Base-by-base conservation (phyloP, 768 basidiomycete species). In the Antrodiella citrinella region DNA sequence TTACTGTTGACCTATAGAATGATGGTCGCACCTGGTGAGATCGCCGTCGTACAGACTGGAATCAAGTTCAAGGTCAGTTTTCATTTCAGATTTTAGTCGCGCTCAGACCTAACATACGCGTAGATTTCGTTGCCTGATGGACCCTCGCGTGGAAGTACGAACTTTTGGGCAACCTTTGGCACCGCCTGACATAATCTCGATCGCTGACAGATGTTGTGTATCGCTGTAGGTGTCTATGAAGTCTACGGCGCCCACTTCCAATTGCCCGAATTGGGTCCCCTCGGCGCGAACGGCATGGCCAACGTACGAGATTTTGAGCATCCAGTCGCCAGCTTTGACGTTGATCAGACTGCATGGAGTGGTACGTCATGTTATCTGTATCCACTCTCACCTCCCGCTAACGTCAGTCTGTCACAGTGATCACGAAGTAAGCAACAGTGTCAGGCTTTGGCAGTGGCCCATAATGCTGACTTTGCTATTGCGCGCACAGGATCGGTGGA, bases 261-360 rank as follows among this genome's bases (percentile, higher is more conserved):
- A 30, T 69, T 82, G 15, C 80, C 80, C 7, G 77, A 81, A 45
- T 72, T 81, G 11, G 81, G 81, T 3, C 78, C 80, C 12, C 64
- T 83, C 13, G 80, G 81, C n/a, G 73, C 73, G 9, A 72, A 80
- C 56, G 80, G 80, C 12, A 67, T 84, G 21, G 81, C 81, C 3
- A 77, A 78, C 53, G 54, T 73, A 24, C 70, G 79, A 25, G 81
- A 82, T 59, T 82, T 84, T 51, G 76, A 81, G 58, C 63, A 56
- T 35, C 81, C 80, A 0, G 59, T 81, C 15, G 80, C 81, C 4
- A 70, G 67, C 45, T 82, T 82, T 57, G 79, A 82, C 42, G 64
- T 82, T 47, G 79, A 82, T 56, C 78, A 81, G 54, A 72, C 64
- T 43, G 64, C 70, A 19, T 77, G 80, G 79, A 63, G 76, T 53